Evolutionary conservation across 2,329 filamentous ascomycete species (phyloP).

Genomic region (Rutstroemia sp.): DNA sequence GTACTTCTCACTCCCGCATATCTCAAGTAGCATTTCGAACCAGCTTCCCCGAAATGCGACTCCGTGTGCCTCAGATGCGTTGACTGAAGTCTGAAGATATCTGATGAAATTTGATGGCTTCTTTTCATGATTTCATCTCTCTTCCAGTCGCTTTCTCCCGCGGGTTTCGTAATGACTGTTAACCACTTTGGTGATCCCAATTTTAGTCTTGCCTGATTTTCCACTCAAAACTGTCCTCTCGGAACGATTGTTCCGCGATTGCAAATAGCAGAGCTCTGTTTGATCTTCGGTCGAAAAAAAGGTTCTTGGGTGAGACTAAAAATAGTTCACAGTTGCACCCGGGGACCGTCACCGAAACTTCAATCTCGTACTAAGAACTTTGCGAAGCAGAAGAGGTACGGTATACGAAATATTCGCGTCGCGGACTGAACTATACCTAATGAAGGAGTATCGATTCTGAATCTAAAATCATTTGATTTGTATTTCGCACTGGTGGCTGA

Average conservation of each 20-base stretch:
- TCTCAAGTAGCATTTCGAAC: slow-evolving; percentile 2
- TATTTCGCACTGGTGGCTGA: not conserved
- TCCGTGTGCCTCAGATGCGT: too few species aligned
- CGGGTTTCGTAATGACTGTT: not conserved
- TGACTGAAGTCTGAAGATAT: too few species aligned
- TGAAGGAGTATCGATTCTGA: not conserved
- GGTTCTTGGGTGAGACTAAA: not conserved
- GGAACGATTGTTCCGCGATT: slow-evolving; percentile 3
- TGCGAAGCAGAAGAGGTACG: not conserved
- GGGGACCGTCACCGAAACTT: too few species aligned
- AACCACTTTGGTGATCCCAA: not conserved
- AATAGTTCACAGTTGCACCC: not conserved
- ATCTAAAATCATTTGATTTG: slow-evolving; percentile 1
- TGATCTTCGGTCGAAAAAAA: slow-evolving; percentile 2
- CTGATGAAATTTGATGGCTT: too few species aligned
- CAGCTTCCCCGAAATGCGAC: not conserved
- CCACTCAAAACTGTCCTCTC: not conserved
- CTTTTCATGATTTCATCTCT: too few species aligned
- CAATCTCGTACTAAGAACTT: not conserved
- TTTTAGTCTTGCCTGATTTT: not conserved
- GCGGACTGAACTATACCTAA: not conserved
- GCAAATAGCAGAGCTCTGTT: not conserved
- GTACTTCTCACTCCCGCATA: too few species aligned
- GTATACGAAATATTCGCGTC: not conserved
- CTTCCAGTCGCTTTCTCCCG: not conserved